These are phyloP conservation scores for Arachis hypogaea DNA, from an alignment of 306 rosid genomes.

Conservation along the genomic window DNA sequence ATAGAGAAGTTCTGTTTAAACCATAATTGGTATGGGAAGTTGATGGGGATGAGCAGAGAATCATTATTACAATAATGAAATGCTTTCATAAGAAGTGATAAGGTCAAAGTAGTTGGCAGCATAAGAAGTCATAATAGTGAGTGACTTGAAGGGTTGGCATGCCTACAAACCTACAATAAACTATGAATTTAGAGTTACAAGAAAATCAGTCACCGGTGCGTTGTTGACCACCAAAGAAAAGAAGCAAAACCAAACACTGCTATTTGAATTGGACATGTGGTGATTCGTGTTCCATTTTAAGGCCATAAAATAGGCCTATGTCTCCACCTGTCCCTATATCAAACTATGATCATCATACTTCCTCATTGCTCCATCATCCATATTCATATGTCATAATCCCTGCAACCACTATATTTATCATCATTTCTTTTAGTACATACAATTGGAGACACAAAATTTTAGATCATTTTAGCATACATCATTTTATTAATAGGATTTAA, in stretches of 20 bases:
- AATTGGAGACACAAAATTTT: background rate
- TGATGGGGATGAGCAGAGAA: too few relatives aligned
- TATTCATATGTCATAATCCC: background rate
- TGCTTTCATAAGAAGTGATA: background rate
- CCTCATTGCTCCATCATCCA: background rate
- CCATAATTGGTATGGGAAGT: too few relatives aligned
- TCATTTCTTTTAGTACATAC: background rate
- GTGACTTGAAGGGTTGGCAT: background rate
- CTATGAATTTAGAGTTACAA: background rate
- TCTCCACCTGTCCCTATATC: background rate
- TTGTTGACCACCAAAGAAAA: background rate
- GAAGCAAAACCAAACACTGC: background rate
- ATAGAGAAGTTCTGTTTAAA: too few relatives aligned
- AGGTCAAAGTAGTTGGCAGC: background rate
- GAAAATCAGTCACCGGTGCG: background rate
- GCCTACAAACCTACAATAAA: too few relatives aligned
- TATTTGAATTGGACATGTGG: background rate
- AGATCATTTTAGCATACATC: too few relatives aligned
- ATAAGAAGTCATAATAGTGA: background rate
- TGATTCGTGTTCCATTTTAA: background rate
- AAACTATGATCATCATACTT: background rate
- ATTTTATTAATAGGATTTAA: too few relatives aligned
- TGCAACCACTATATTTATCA: conserved; percentile 4
- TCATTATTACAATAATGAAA: too few relatives aligned
- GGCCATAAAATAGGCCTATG: background rate